Evolutionary conservation across 139 green algal genomes (phyloP).

Genomic region (Closterium sp.): DNA sequence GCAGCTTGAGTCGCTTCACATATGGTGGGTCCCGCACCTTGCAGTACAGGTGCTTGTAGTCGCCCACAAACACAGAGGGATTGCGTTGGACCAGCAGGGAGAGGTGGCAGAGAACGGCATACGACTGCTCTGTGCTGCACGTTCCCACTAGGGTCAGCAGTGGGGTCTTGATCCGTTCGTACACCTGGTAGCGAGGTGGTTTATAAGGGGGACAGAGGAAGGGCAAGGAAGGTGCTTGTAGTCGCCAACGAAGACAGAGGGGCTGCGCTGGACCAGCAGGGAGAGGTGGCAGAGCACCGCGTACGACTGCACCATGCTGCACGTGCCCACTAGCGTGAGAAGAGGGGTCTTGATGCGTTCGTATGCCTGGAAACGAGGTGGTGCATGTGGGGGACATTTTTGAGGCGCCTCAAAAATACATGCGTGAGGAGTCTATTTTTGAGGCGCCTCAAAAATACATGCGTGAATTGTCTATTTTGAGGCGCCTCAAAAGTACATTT

Average conservation of each 20-base stretch:
- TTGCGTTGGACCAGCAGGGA: constrained; percentile 70
- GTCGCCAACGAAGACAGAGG: constrained; percentile 60
- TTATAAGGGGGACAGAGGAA: too few species aligned
- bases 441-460: too few species aligned
- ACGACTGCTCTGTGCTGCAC: constrained; percentile 64
- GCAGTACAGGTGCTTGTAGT: constrained; percentile 89
- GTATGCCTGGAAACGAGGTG: constrained; percentile 67
- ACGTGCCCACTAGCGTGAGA: constrained; percentile 70
- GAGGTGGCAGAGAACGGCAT: constrained; percentile 84
- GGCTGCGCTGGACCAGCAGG: constrained; percentile 68
- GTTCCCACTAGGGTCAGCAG: constrained; percentile 74
- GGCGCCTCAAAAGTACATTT: too few species aligned
- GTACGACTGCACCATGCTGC: constrained; percentile 66
- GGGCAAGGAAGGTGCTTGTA: too few species aligned
- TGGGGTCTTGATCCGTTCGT: constrained; percentile 86
- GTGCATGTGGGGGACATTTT: too few species aligned
- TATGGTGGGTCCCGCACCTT: constrained; percentile 85
- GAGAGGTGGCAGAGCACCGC: constrained; percentile 83
- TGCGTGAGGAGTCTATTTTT: too few species aligned
- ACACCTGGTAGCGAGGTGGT: too few species aligned
- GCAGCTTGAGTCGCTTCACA: constrained; percentile 92
- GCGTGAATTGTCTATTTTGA: too few species aligned
- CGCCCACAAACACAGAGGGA: constrained; percentile 55
- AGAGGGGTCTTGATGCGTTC: constrained; percentile 89
- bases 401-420: too few species aligned